phyloP scores from a whole-genome alignment of 2,329 filamentous ascomycete species.

The Fusarium irregulare region DNA sequence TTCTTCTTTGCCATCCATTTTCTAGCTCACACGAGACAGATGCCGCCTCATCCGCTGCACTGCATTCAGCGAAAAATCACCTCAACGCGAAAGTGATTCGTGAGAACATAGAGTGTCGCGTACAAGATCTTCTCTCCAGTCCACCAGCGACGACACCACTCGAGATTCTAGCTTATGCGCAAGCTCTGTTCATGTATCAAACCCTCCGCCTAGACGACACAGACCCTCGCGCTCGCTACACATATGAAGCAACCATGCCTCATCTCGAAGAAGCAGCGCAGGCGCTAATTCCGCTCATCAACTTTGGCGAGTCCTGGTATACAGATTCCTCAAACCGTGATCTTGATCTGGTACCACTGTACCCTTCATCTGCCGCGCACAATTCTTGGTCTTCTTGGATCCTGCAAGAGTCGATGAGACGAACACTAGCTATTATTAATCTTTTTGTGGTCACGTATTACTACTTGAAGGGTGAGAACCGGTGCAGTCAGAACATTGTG shows the following conservation, averaged over 20 bases:
- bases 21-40: not conserved
- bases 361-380: not conserved
- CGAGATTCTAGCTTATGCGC: not conserved
- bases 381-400: not conserved
- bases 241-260: constrained; percentile 5
- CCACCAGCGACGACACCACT: not conserved
- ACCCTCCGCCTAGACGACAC: not conserved
- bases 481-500: not conserved
- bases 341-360: not conserved
- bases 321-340: not conserved
- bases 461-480: constrained; percentile 4
- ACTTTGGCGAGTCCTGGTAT: not conserved
- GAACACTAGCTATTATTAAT: constrained; percentile 1
- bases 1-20: too few species aligned
- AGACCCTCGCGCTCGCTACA: not conserved
- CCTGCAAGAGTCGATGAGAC: constrained; percentile 1
- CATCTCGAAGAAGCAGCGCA: constrained; percentile 12
- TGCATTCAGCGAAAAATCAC: not conserved
- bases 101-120: not conserved
- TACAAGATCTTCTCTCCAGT: not conserved
- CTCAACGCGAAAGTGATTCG: not conserved
- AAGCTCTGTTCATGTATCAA: constrained; percentile 1
- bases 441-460: constrained; percentile 5
- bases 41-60: not conserved
- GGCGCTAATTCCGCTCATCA: not conserved